Base-by-base conservation (phyloP, 73 alveolate genomes). In the Paramecium sexaurelia region DNA sequence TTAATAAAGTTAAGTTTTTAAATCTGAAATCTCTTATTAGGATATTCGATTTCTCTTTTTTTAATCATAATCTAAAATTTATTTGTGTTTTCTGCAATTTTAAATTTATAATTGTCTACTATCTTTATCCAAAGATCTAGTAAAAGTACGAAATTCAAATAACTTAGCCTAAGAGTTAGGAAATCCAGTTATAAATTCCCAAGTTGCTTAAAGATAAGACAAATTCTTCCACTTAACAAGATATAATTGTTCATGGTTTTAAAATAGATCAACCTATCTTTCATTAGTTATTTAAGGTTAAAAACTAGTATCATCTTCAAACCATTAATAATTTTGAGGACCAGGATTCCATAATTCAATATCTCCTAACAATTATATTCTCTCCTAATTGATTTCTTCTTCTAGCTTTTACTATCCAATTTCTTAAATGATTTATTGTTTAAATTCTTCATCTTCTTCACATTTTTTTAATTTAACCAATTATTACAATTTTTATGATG, bases 311-410 rank as follows among this genome's bases (percentile, higher is more conserved):
- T 88, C 94, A 69, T 88, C 94, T 11, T 55, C 91, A 43, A 69
- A 68, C 94, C 94, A 88, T 19, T 88, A 37, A 88, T 69, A 88
- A 37, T 55, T 41, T 27, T 39, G 39, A 69, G 20, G 15, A 6
- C 94, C 94, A 33, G 94, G 94, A 33, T 88, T 88, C 84, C 87
- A 88, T 27, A 41, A 41, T 45, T 88, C 94, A 17, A 68, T 22
- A 68, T 86, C 93, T 24, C 73, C 78, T 39, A 37, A 88, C 41
- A 78, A 19, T 37, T 39, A 20, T 6, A 78, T 78, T 13, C 41
- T 73, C 17, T 73, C 87, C 35, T 73, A 17, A 39, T 73, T 36
- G 1, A 61, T 29, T 61, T 61, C 39, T 19, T 61, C 83, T 71
- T 71, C 86, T 13, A 27, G 35, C 9, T 27, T 20, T 37, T 35